phyloP scores from a whole-genome alignment of 805 yeast genomes.

The Saccharomycodes ludwigii region DNA sequence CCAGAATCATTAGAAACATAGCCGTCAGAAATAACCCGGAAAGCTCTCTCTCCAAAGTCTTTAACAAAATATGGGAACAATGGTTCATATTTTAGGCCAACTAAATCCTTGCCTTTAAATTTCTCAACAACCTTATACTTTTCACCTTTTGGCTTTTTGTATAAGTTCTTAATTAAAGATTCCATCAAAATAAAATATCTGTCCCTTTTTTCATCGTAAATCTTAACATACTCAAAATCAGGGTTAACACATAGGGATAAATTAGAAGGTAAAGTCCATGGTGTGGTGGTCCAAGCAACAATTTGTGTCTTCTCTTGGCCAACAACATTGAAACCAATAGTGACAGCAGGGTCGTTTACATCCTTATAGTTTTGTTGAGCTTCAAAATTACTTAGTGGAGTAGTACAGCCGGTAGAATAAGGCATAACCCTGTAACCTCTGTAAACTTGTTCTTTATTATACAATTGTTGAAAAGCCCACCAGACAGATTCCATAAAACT shows the following conservation, averaged over 20 bases:
- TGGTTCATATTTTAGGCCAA: conserved; percentile 73
- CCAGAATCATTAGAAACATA: conserved; percentile 92
- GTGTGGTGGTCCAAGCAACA: conserved; percentile 99
- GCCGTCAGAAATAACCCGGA: conserved; percentile 68
- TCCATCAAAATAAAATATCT: conserved; percentile 77
- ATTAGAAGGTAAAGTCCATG: conserved; percentile 97
- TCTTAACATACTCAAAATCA: conserved; percentile 80
- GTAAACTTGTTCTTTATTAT: conserved; percentile 77
- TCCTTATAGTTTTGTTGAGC: conserved; percentile 98
- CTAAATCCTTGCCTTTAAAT: conserved; percentile 67
- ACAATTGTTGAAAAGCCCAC: conserved; percentile 95
- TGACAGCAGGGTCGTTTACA: conserved; percentile 92
- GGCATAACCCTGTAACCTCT: conserved; percentile 98
- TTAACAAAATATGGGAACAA: conserved; percentile 72
- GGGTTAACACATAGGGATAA: conserved; percentile 88
- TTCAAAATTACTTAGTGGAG: conserved; percentile 94
- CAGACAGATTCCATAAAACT: conserved; percentile 95
- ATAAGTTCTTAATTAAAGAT: conserved; percentile 65
- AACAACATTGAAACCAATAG: conserved; percentile 72
- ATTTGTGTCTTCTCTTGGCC: conserved; percentile 73
- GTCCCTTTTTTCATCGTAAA: conserved; percentile 78
- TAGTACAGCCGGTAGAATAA: conserved; percentile 92
- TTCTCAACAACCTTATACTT: conserved; percentile 74
- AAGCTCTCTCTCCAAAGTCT: conserved; percentile 62
- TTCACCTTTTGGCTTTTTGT: conserved; percentile 90